These are phyloP conservation scores for Diaporthe citri DNA, from an alignment of 2,329 filamentous ascomycete species.

Conservation along the genomic window DNA sequence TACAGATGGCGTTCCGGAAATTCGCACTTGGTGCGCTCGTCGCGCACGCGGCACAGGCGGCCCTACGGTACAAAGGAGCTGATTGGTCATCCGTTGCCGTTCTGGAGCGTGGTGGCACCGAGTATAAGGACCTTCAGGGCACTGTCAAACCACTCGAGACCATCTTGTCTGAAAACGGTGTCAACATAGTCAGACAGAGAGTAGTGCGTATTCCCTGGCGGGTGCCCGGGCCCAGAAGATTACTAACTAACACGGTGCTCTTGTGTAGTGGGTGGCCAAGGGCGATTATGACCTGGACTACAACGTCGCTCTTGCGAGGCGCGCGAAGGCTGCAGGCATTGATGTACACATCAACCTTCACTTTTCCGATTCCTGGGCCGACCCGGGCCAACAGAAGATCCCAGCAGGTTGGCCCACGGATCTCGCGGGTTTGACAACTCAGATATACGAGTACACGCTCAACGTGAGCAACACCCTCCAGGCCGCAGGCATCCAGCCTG, in stretches of 20 bases:
- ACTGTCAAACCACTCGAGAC: conserved; percentile 68
- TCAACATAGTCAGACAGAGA: conserved; percentile 72
- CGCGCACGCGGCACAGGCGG: conserved; percentile 14
- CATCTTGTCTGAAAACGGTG: conserved; percentile 71
- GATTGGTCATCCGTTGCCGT: conserved; percentile 69
- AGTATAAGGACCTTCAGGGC: conserved; percentile 70
- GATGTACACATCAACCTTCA: conserved; percentile 74
- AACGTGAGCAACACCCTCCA: conserved; percentile 72
- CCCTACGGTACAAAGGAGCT: conserved; percentile 35
- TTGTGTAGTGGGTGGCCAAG: not conserved
- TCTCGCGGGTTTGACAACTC: conserved; percentile 69
- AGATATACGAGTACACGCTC: conserved; percentile 77
- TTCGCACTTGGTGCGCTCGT: not conserved
- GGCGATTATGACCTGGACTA: conserved; percentile 75
- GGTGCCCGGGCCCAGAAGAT: rapidly evolving
- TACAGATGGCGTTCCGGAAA: conserved; percentile 17
- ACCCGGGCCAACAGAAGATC: conserved; percentile 72
- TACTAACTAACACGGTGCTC: not conserved
- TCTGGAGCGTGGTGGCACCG: conserved; percentile 71
- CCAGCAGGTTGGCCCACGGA: conserved; percentile 74
- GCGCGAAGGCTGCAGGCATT: conserved; percentile 73
- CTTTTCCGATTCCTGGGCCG: conserved; percentile 79
- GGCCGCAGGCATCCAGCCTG: conserved; percentile 64
- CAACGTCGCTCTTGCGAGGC: conserved; percentile 74
- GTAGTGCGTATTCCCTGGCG: conserved; percentile 45